Conservation (phyloP, 2,329 filamentous ascomycete species). For the Penicillium sp. region DNA sequence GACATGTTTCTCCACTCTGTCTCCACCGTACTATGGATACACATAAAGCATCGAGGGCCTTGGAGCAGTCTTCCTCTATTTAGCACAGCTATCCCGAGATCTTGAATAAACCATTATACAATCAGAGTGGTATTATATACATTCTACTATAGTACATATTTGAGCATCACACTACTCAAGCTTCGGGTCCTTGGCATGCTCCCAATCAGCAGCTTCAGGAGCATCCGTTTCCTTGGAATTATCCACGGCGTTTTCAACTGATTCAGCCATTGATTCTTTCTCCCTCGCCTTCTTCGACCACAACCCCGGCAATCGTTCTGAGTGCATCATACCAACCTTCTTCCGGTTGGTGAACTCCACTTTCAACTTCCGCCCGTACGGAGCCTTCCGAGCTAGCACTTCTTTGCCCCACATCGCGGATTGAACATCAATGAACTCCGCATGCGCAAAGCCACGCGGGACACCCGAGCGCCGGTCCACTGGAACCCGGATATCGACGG, state of each 20-base stretch:
- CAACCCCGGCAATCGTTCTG: background rate
- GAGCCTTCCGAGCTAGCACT: conserved; percentile 53
- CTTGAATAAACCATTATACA: background rate
- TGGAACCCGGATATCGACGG: conserved; percentile 75
- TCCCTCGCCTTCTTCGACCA: background rate
- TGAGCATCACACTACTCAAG: background rate
- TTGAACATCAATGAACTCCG: conserved; percentile 70
- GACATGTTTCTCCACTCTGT: background rate
- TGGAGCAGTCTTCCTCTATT: background rate
- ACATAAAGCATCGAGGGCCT: background rate
- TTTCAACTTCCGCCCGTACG: conserved; percentile 67
- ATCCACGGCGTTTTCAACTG: background rate
- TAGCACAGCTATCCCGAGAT: no score
- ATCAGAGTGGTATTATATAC: background rate
- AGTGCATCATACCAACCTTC: conserved; percentile 1
- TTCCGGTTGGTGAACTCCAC: conserved; percentile 59
- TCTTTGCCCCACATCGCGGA: conserved; percentile 62
- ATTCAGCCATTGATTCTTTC: background rate
- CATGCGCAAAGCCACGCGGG: conserved; percentile 80
- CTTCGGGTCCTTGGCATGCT: background rate
- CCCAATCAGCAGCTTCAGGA: background rate
- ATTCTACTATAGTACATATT: background rate
- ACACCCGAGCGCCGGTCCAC: conserved; percentile 79
- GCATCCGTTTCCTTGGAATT: background rate
- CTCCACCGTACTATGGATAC: background rate